Base-by-base conservation (phyloP, 495 filamentous ascomycete genomes). In the Cladorrhinum samala region DNA sequence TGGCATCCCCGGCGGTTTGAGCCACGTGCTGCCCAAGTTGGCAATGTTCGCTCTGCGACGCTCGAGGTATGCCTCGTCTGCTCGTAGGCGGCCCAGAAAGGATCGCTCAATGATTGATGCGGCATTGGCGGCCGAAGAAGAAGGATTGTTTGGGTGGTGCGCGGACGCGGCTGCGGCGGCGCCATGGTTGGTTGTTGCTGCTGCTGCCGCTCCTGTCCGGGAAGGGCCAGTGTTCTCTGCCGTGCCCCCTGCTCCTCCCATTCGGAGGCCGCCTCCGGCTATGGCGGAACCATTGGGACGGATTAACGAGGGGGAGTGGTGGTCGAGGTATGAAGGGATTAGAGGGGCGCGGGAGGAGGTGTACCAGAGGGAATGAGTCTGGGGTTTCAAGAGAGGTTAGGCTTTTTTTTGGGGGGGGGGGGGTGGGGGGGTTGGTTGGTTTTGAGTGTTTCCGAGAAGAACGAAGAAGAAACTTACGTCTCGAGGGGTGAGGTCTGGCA, bases 1-100 rank as follows among this genome's bases (percentile, higher is more conserved):
- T 18, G 76, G 53, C 37, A 89, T 77, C 8, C 88, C 88, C 0
- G 85, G 85, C 9, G 89, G 89, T 47, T 80, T 82, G 57, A 94
- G 83, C 89, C 89, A 94, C 23, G 79, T 80, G 58, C 74, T 79
- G 47, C 89, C 89, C 59, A 89, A 89, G 53, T 82, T 83, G 17
- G 81, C 77, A 37, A 91, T 85, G 59, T 86, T 85, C 19, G 78
- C 72, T 62, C 86, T 87, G 40, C 89, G 84, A 11, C 79, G 73
- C 54, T 80, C 79, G 9, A 89, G 68, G 50, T 80, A 76, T 50
- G 77, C 73, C 65, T 94, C 89, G 64, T 92, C 88, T 47, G 78
- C 65, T 4, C 75, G 75, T 16, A 91, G 75, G 16, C 82, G 77
- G 30, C 82, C 73, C 17, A 93, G 78, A 9, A 65, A 67, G 3